Evolutionary conservation across 2,329 filamentous ascomycete genomes (phyloP).

Genomic region (Neoarthrinium moseri): DNA sequence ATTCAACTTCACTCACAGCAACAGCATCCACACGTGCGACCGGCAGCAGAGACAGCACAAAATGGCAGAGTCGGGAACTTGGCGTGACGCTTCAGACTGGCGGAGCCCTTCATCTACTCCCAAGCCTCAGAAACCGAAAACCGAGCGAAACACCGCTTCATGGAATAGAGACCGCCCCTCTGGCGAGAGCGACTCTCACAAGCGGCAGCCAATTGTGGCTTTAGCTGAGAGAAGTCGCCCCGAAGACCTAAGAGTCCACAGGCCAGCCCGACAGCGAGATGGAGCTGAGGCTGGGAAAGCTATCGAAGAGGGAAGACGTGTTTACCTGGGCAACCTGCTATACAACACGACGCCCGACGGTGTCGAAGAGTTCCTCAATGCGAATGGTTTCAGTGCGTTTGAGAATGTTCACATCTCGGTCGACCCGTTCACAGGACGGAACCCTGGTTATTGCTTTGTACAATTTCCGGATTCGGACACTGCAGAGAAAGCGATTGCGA

Average conservation of each 20-base stretch:
- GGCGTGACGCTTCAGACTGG: too few relatives aligned
- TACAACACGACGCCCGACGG: slow-evolving; percentile 46
- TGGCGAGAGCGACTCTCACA: not conserved
- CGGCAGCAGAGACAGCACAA: too few relatives aligned
- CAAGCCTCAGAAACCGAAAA: too few relatives aligned
- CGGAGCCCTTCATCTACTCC: too few relatives aligned
- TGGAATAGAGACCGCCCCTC: not conserved
- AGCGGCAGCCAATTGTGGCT: not conserved
- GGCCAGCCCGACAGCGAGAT: slow-evolving; percentile 1
- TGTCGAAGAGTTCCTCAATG: slow-evolving; percentile 31
- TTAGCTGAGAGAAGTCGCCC: slow-evolving; percentile 2
- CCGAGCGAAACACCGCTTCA: not conserved
- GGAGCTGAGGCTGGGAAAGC: slow-evolving; percentile 11
- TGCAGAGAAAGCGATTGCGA: slow-evolving; percentile 56
- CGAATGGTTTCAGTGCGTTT: slow-evolving; percentile 32
- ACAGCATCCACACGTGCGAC: too few relatives aligned
- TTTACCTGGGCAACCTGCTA: slow-evolving; percentile 66
- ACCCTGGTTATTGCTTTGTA: slow-evolving; percentile 74
- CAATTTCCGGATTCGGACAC: slow-evolving; percentile 59
- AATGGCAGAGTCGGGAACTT: too few relatives aligned
- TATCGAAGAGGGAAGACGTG: slow-evolving; percentile 36
- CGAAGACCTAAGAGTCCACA: slow-evolving; percentile 1
- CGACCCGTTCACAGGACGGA: slow-evolving; percentile 66
- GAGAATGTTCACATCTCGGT: slow-evolving; percentile 66
- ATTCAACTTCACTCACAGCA: too few relatives aligned